phyloP scores from a whole-genome alignment of 352 stramenopile genomes.

The Pythium apleroticum region DNA sequence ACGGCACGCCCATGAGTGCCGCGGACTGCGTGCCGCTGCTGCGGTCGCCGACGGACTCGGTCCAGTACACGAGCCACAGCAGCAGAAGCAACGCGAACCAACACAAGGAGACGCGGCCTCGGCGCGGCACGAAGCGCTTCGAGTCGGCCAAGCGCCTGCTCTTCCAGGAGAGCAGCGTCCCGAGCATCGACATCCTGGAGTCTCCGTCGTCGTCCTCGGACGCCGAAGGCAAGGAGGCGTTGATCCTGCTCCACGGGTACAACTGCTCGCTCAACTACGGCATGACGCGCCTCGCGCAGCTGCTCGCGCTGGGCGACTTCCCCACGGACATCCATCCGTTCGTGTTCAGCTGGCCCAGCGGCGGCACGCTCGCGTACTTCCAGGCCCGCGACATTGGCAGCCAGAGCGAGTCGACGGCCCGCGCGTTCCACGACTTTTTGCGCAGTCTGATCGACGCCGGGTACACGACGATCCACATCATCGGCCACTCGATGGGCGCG shows the following conservation, averaged over 20 bases:
- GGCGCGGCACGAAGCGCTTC: conserved; percentile 2
- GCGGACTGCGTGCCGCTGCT: conserved; percentile 41
- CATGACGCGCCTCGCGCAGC: conserved; percentile 56
- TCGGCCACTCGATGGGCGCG: conserved; percentile 43
- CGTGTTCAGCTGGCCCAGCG: conserved; percentile 75
- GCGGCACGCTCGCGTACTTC: conserved; percentile 57
- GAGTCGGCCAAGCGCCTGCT: conserved; percentile 25
- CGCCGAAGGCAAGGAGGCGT: conserved; percentile 33
- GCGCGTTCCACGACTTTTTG: conserved; percentile 33
- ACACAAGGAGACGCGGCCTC: not conserved
- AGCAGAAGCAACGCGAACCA: not conserved
- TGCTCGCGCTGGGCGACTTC: conserved; percentile 66
- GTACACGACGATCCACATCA: conserved; percentile 38
- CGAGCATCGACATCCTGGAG: conserved; percentile 12
- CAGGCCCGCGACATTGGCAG: conserved; percentile 28
- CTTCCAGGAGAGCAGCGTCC: conserved; percentile 27
- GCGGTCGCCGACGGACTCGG: conserved; percentile 45
- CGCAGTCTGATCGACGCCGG: conserved; percentile 34
- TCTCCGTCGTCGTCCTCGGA: no score
- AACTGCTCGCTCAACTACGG: conserved; percentile 71
- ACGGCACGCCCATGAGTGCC: conserved; percentile 37
- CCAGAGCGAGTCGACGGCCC: conserved; percentile 33
- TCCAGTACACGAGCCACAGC: conserved; percentile 30
- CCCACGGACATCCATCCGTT: conserved; percentile 66
- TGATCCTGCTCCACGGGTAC: conserved; percentile 70